These are phyloP conservation scores for Chalara sp. DNA, from an alignment of 2,329 filamentous ascomycete genomes.

Conservation along the genomic window DNA sequence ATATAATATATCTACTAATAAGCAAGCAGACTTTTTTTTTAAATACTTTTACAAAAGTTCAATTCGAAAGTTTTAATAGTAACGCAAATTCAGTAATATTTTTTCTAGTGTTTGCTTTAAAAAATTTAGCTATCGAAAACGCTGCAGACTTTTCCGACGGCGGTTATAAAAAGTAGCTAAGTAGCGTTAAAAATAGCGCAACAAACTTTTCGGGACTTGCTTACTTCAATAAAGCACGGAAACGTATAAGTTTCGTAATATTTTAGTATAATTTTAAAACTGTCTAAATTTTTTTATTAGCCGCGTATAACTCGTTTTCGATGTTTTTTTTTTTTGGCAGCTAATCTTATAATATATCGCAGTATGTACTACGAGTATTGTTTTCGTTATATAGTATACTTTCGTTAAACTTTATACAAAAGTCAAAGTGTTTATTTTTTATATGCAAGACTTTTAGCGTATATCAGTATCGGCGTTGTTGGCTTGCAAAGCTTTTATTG, in stretches of 20 bases:
- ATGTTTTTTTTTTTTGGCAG: background rate
- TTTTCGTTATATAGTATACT: slow-evolving; percentile 41
- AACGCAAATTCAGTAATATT: slow-evolving; percentile 44
- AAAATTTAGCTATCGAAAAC: slow-evolving; percentile 48
- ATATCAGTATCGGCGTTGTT: slow-evolving; percentile 48
- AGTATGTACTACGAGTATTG: slow-evolving; percentile 49
- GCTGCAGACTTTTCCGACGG: slow-evolving; percentile 39
- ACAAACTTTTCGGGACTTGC: slow-evolving; percentile 48
- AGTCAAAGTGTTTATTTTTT: slow-evolving; percentile 7
- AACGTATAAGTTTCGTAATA: slow-evolving; percentile 49
- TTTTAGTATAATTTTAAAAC: slow-evolving; percentile 51
- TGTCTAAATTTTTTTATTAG: slow-evolving; percentile 49
- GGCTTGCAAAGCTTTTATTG: slow-evolving; percentile 49
- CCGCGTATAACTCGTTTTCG: slow-evolving; percentile 36
- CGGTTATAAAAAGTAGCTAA: slow-evolving; percentile 36
- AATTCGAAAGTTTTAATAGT: slow-evolving; percentile 42
- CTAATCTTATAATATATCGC: slow-evolving; percentile 1
- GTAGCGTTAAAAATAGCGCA: slow-evolving; percentile 45
- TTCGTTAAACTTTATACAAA: background rate
- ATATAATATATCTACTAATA: slow-evolving; percentile 50
- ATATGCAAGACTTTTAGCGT: slow-evolving; percentile 50
- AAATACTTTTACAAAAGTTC: slow-evolving; percentile 37
- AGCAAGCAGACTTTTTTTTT: slow-evolving; percentile 48
- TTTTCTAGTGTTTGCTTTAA: slow-evolving; percentile 51
- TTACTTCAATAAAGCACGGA: slow-evolving; percentile 56